phyloP scores from a whole-genome alignment of 352 stramenopile genomes.

The Phytophthora pseudosyringae region DNA sequence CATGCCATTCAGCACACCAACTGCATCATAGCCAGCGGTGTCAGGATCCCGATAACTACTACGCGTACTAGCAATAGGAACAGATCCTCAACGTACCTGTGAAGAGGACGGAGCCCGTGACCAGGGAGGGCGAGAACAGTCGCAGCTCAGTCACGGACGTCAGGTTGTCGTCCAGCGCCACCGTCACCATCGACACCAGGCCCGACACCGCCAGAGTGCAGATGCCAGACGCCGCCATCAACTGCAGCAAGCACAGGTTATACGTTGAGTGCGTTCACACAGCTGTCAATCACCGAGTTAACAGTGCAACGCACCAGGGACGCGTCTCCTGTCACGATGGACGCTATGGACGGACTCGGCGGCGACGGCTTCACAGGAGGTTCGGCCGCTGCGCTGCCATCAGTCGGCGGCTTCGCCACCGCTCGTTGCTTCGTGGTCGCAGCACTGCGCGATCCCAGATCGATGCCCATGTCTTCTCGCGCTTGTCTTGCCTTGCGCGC shows the following conservation, averaged over 20 bases:
- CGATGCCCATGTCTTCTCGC: slow-evolving; percentile 24
- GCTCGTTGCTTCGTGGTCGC: slow-evolving; percentile 24
- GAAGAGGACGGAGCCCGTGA: slow-evolving; percentile 65
- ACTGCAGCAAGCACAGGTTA: slow-evolving; percentile 16
- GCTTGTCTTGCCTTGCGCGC: slow-evolving; percentile 1
- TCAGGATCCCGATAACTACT: slow-evolving; percentile 1
- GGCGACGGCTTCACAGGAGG: slow-evolving; percentile 11
- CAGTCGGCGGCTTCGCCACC: slow-evolving; percentile 1
- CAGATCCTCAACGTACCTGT: slow-evolving; percentile 30
- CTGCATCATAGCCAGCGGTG: slow-evolving; percentile 13
- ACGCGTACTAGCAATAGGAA: neutral
- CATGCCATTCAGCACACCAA: slow-evolving; percentile 54
- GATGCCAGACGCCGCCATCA: slow-evolving; percentile 45
- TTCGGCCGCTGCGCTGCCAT: slow-evolving; percentile 12
- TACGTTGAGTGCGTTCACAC: neutral
- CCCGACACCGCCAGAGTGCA: slow-evolving; percentile 61
- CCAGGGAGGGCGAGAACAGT: slow-evolving; percentile 73
- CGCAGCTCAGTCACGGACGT: slow-evolving; percentile 60
- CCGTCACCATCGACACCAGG: slow-evolving; percentile 57
- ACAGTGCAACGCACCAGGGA: slow-evolving; percentile 41
- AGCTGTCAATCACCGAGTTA: neutral
- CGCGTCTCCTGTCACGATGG: slow-evolving; percentile 57
- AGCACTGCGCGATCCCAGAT: slow-evolving; percentile 20
- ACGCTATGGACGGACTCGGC: slow-evolving; percentile 35
- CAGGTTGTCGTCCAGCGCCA: slow-evolving; percentile 49